Percentiles rank a stretch among this genome's conserved stretches.
Evolutionary conservation across 495 filamentous ascomycete genomes (phyloP).

Genomic region (Annulohypoxylon maeteangense): DNA sequence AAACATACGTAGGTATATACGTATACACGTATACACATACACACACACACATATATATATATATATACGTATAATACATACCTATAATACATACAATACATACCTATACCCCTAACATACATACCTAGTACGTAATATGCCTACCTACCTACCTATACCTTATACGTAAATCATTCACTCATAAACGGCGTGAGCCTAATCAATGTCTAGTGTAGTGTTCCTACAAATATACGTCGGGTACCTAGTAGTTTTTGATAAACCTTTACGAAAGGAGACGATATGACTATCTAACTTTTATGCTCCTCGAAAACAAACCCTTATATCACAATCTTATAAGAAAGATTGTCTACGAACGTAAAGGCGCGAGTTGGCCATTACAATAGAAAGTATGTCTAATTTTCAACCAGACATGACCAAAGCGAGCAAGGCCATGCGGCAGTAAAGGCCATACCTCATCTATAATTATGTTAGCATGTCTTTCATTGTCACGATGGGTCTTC

Average conservation of each 20-base stretch:
- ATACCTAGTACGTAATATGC: slow-evolving; percentile 12
- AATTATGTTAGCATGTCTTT: slow-evolving; percentile 55
- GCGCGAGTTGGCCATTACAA: background rate
- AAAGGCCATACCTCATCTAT: slow-evolving; percentile 97
- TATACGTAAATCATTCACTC: slow-evolving; percentile 49
- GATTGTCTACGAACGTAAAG: slow-evolving; percentile 29
- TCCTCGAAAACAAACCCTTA: slow-evolving; percentile 11
- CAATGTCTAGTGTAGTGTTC: slow-evolving; percentile 40
- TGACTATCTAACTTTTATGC: slow-evolving; percentile 41
- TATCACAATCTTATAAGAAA: slow-evolving; percentile 11
- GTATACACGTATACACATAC: slow-evolving; percentile 4
- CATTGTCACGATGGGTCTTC: slow-evolving; percentile 2
- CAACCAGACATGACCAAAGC: slow-evolving; percentile 82
- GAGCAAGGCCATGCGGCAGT: slow-evolving; percentile 94
- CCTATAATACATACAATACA: slow-evolving; percentile 1
- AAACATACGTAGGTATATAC: background rate
- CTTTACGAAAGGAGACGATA: slow-evolving; percentile 20
- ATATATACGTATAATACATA: slow-evolving; percentile 18
- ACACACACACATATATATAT: slow-evolving; percentile 5
- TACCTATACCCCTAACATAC: background rate
- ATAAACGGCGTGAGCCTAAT: slow-evolving; percentile 45
- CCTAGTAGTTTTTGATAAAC: slow-evolving; percentile 26
- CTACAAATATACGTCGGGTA: slow-evolving; percentile 40
- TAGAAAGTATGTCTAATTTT: slow-evolving; percentile 10
- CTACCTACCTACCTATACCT: slow-evolving; percentile 23